Evolutionary conservation across 2,329 filamentous ascomycete species (phyloP).

Genomic region (Aspergillus sp.): DNA sequence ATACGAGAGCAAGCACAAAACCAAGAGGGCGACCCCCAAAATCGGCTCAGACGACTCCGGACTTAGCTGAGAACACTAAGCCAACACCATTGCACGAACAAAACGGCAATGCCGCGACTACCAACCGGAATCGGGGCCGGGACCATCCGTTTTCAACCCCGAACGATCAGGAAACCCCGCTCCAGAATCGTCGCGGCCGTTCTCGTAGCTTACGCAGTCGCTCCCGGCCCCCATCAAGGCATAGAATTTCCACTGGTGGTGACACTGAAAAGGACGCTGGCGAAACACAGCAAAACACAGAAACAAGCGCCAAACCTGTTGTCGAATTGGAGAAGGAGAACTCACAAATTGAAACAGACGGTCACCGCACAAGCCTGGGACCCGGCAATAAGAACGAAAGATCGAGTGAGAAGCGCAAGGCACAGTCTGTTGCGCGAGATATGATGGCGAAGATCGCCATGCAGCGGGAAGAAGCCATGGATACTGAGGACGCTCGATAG

Average conservation of each 20-base stretch:
- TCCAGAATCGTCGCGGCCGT: conserved; percentile 16
- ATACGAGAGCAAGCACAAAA: conserved; percentile 20
- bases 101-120: conserved; percentile 23
- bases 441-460: conserved; percentile 41
- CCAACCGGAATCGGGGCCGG: conserved; percentile 4
- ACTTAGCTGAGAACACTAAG: conserved; percentile 20
- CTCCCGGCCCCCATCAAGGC: conserved; percentile 21
- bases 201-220: conserved; percentile 24
- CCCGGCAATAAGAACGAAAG: conserved; percentile 14
- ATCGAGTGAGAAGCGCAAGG: conserved; percentile 34
- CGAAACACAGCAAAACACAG: neutral
- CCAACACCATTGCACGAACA: conserved; percentile 23
- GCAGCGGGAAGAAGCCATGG: conserved; percentile 47
- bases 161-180: conserved; percentile 9
- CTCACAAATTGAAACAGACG: neutral
- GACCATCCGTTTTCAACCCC: conserved; percentile 22
- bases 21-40: conserved; percentile 35
- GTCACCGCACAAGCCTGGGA: conserved; percentile 3
- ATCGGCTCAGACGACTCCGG: conserved; percentile 26
- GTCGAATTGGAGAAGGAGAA: conserved; percentile 23
- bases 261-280: neutral
- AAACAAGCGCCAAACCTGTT: neutral
- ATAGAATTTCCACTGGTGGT: neutral
- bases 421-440: conserved; percentile 41
- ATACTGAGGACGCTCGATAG: conserved; percentile 33